These are phyloP conservation scores for Malassezia psittaci DNA, from an alignment of 1,284 basidiomycete species.

Conservation along the genomic window DNA sequence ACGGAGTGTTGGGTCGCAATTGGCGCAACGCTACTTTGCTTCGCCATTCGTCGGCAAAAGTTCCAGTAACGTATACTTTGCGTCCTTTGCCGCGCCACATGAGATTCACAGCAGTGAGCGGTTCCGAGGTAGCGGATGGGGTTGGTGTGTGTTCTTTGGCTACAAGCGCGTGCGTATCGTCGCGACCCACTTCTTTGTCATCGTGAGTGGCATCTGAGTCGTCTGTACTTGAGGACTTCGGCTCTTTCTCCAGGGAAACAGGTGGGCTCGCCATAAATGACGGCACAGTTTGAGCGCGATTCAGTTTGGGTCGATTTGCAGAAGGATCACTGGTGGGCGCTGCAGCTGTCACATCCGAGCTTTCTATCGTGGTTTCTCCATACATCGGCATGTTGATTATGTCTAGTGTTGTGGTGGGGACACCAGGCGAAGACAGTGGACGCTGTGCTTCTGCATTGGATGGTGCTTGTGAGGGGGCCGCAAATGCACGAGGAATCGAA, in stretches of 20 bases:
- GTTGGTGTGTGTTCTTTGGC: background rate
- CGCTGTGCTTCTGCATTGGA: constrained; percentile 12
- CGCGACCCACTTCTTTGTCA: background rate
- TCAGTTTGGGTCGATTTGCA: constrained; percentile 18
- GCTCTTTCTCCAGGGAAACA: background rate
- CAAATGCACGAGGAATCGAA: constrained; percentile 36
- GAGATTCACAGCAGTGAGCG: constrained; percentile 21
- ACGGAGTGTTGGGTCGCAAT: constrained; percentile 25
- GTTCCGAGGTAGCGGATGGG: background rate
- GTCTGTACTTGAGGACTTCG: background rate
- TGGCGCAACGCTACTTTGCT: constrained; percentile 48
- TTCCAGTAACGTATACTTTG: constrained; percentile 55
- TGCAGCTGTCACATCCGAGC: constrained; percentile 6
- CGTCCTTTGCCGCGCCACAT: constrained; percentile 38
- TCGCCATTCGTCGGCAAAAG: constrained; percentile 56
- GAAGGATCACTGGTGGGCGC: constrained; percentile 12
- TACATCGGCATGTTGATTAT: constrained; percentile 7
- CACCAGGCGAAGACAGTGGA: constrained; percentile 6
- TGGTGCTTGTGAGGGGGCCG: constrained; percentile 17
- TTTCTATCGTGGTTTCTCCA: constrained; percentile 2
- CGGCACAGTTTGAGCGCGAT: constrained; percentile 12
- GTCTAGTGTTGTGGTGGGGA: constrained; percentile 27
- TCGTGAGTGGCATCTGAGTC: too few relatives aligned
- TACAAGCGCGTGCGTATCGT: background rate
- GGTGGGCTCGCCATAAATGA: background rate